phyloP scores from a whole-genome alignment of 768 basidiomycete species.

The Collybia mongolica region DNA sequence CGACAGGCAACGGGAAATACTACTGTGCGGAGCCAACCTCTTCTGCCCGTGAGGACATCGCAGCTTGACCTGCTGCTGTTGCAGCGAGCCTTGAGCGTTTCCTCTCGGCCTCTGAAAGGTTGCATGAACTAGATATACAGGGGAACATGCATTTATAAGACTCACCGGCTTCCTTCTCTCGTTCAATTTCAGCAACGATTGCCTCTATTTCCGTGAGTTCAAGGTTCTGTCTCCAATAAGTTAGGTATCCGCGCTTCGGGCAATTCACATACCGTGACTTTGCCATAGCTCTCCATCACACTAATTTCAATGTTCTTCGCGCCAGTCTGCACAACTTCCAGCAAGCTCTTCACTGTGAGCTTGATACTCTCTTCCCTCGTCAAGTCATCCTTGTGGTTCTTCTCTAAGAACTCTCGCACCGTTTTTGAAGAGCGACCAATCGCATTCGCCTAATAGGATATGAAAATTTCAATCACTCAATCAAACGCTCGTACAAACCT shows the following conservation, averaged over 20 bases:
- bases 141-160: conserved; percentile 6
- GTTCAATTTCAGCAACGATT: conserved; percentile 91
- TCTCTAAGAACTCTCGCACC: conserved; percentile 97
- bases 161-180: conserved; percentile 93
- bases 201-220: conserved; percentile 86
- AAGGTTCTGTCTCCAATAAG: conserved; percentile 57
- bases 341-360: conserved; percentile 89
- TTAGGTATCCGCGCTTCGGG: neutral
- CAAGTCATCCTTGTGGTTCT: conserved; percentile 93
- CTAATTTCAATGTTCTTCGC: conserved; percentile 99
- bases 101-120: conserved; percentile 80
- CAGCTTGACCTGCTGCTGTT: conserved; percentile 88
- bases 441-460: conserved; percentile 80
- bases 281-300: conserved; percentile 94
- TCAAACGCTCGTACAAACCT: conserved; percentile 48
- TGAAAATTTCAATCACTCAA: neutral
- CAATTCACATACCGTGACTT: conserved; percentile 68
- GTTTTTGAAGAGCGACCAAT: conserved; percentile 98
- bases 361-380: conserved; percentile 89
- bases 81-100: conserved; percentile 90
- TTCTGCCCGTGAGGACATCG: conserved; percentile 67
- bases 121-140: neutral
- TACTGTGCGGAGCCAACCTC: conserved; percentile 28
- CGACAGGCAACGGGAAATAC: conserved; percentile 4
- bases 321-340: conserved; percentile 99